Evolutionary conservation across 129 eudicot species (phyloP), one percentile per base, ranked within the genome.

Genomic region (Glebionis coronaria): DNA sequence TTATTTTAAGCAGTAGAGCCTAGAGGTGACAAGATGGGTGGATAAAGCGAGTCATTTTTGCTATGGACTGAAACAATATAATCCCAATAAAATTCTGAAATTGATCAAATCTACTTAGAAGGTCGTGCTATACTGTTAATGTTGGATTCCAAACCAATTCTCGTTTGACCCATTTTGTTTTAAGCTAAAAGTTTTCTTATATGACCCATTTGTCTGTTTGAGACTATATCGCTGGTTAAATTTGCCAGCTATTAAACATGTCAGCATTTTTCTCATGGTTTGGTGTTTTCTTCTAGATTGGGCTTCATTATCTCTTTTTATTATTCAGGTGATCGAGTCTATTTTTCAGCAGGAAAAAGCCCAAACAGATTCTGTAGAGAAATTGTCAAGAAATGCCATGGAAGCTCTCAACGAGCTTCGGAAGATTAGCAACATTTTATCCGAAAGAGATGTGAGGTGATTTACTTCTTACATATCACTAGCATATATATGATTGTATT

Each of bases 321-420:
- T 38, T 19, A 58, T 70, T n/a, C 84, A 94, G 99, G 99, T 87
- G 75, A 84, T 94, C 14, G 99, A 94, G 73, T 80, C 90, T 2
- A 93, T 76, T n/a, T 83, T 91, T 49, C 90, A 81, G 85, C 82
- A 83, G 70, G 96, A 85, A 5, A 63, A 54, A 16, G 61, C 64
- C 63, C 87, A 82, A 67, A 67, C 57, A 4, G 90, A 80, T 6
- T 10, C 82, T 25, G 35, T 54, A 14, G 86, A 85, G 46, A 81
- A 87, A 55, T 46, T 63, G 13, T 71, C 86, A 87, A 75, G 80
- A 21, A 86, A 90, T 14, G 90, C 97, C 28, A 71, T 82, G 82
- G 73, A 80, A 47, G 92, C 98, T 23, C 75, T 93, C 3, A 82
- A 86, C 57, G 95, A 89, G 91, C 93, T 88, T 58, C 80, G 98